A percentile compares a stretch with the other conserved stretches of the same genome.
phyloP scores from a whole-genome alignment of 345 rosid genomes.

The Eucalyptus erythrocorys region DNA sequence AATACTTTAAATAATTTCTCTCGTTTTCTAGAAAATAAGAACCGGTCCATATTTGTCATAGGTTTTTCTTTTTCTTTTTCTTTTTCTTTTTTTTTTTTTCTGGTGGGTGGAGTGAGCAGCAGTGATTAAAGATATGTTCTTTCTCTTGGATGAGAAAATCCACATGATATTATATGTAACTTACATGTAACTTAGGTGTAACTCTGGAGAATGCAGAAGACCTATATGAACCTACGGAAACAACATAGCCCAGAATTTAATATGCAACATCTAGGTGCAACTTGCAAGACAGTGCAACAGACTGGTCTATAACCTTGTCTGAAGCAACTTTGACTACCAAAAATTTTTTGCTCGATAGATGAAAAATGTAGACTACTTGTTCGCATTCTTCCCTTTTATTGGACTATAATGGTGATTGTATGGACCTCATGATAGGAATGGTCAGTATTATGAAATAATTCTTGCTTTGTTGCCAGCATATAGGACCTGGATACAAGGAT shows the following conservation, averaged over 20 bases:
- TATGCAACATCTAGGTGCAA: not conserved
- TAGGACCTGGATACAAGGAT: slow-evolving; percentile 49
- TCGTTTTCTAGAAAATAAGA: not conserved
- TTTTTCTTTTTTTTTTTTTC: not conserved
- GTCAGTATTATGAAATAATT: not conserved
- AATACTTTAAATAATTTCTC: not conserved
- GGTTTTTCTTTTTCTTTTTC: not conserved
- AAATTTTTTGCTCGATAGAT: not conserved
- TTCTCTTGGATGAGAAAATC: not conserved
- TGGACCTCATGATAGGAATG: not conserved
- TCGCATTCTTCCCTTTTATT: not conserved
- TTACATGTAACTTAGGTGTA: not conserved
- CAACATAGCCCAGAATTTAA: not conserved
- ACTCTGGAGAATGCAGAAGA: not conserved
- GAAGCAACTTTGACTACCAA: not conserved
- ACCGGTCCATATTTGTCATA: not conserved
- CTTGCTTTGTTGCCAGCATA: slow-evolving; percentile 14
- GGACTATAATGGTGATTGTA: not conserved
- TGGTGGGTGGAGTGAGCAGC: not conserved
- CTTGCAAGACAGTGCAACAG: not conserved
- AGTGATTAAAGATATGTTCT: not conserved
- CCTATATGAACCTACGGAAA: not conserved
- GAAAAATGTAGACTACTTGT: not conserved
- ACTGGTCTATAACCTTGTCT: not conserved
- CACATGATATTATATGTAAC: not conserved